Evolutionary conservation across 2,329 filamentous ascomycete genomes (phyloP).

Genomic region (Pseudogymnoascus sp.): DNA sequence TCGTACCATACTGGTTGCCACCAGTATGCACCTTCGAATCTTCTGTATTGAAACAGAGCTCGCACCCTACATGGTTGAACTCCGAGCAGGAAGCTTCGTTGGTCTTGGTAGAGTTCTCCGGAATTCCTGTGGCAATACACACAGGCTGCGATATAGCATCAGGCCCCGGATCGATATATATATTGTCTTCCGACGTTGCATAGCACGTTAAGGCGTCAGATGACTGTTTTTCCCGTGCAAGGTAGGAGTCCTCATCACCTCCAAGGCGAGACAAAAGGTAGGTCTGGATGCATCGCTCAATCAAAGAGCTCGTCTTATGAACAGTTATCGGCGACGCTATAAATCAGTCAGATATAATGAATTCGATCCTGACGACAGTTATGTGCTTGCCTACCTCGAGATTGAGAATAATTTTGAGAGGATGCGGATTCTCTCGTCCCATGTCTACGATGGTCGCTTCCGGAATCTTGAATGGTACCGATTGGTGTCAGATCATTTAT

Average conservation of each 20-base stretch:
- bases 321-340: conserved; percentile 47
- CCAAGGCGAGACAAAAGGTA: conserved; percentile 39
- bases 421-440: background rate
- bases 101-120: background rate
- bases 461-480: background rate
- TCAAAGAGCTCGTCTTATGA: conserved; percentile 50
- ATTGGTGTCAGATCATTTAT: conserved; percentile 66
- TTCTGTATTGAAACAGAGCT: background rate
- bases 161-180: background rate
- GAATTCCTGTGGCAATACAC: background rate
- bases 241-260: conserved; percentile 25
- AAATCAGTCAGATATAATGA: conserved; percentile 8
- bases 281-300: conserved; percentile 44
- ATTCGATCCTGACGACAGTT: background rate
- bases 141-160: background rate
- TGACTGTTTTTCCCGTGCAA: background rate
- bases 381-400: background rate
- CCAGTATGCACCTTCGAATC: background rate
- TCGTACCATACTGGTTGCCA: background rate
- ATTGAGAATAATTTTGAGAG: background rate
- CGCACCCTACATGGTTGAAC: background rate
- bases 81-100: background rate
- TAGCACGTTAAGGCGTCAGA: background rate
- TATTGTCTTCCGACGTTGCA: background rate
- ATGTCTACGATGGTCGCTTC: background rate